Evolutionary conservation across 495 filamentous ascomycete genomes (phyloP).

Genomic region (Diplogelasinospora grovesii): DNA sequence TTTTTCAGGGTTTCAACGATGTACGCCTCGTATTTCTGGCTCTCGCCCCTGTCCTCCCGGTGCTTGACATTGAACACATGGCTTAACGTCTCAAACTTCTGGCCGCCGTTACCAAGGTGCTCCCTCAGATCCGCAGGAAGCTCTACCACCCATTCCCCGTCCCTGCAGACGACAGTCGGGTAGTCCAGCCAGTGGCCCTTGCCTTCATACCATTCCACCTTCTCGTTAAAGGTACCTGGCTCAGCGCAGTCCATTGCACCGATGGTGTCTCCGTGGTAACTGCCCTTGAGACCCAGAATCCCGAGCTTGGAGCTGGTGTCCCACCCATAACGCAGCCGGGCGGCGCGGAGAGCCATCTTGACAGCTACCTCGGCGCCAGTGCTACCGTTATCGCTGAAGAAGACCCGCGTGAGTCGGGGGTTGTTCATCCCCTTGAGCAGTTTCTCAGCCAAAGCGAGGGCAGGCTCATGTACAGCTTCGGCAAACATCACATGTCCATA

Average conservation of each 20-base stretch:
- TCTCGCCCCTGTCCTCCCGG: constrained; percentile 36
- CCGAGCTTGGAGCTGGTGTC: constrained; percentile 43
- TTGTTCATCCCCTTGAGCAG: constrained; percentile 53
- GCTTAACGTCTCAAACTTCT: constrained; percentile 43
- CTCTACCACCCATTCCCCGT: constrained; percentile 57
- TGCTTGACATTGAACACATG: constrained; percentile 56
- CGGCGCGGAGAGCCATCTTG: constrained; percentile 69
- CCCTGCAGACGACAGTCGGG: constrained; percentile 56
- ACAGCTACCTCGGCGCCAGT: constrained; percentile 73
- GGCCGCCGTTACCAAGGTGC: constrained; percentile 33
- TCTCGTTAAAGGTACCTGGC: constrained; percentile 63
- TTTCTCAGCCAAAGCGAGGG: constrained; percentile 53
- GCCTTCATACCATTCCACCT: constrained; percentile 73
- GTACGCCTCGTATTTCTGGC: constrained; percentile 47
- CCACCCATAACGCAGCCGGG: constrained; percentile 58
- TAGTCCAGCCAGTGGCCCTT: constrained; percentile 72
- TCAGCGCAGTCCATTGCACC: constrained; percentile 75
- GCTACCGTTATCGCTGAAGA: constrained; percentile 75
- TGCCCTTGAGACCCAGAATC: constrained; percentile 65
- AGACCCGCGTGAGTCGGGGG: constrained; percentile 56
- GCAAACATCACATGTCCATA: constrained; percentile 86
- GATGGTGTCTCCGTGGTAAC: constrained; percentile 78
- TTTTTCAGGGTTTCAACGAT: constrained; percentile 47
- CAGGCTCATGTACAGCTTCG: constrained; percentile 63
- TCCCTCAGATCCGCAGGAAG: constrained; percentile 45